phyloP scores from a whole-genome alignment of 345 rosid species.

The Turnera subulata region DNA sequence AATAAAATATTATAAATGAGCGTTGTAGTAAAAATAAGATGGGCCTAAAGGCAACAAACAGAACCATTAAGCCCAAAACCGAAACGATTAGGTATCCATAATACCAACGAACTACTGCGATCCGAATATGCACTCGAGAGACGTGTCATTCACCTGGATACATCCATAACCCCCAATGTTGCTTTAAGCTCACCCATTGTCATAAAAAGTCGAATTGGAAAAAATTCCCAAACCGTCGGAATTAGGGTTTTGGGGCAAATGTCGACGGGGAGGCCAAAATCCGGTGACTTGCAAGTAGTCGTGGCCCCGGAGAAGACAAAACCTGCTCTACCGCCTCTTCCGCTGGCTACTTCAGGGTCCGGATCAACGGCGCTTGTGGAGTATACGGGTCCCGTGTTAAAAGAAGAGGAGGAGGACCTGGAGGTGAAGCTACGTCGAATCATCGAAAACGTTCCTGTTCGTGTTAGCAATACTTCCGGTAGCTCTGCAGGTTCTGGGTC shows the following conservation, averaged over 20 bases:
- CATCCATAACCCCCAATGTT: not conserved
- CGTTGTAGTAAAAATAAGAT: too few relatives aligned
- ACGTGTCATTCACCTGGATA: too few relatives aligned
- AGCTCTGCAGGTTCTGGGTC: constrained; percentile 99
- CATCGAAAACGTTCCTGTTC: constrained; percentile 89
- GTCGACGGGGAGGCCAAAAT: constrained; percentile 55
- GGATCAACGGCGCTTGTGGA: constrained; percentile 67
- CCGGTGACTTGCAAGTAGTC: constrained; percentile 47
- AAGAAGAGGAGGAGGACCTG: constrained; percentile 87
- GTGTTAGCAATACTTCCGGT: constrained; percentile 91
- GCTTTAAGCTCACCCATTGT: not conserved
- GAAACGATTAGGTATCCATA: too few relatives aligned
- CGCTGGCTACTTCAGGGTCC: constrained; percentile 11
- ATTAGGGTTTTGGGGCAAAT: constrained; percentile 25
- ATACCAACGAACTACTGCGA: too few relatives aligned
- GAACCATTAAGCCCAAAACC: too few relatives aligned
- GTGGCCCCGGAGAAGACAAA: constrained; percentile 41
- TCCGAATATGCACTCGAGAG: too few relatives aligned
- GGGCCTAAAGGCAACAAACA: too few relatives aligned
- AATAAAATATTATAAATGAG: too few relatives aligned
- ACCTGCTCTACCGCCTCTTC: constrained; percentile 34
- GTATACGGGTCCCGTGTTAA: constrained; percentile 62
- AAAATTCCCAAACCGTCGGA: too few relatives aligned
- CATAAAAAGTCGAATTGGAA: too few relatives aligned
- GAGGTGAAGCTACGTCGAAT: constrained; percentile 90